A percentile compares a stretch with the other conserved stretches of the same genome.
Evolutionary conservation across 495 filamentous ascomycete species (phyloP).

Genomic region (Penicillium canescens): DNA sequence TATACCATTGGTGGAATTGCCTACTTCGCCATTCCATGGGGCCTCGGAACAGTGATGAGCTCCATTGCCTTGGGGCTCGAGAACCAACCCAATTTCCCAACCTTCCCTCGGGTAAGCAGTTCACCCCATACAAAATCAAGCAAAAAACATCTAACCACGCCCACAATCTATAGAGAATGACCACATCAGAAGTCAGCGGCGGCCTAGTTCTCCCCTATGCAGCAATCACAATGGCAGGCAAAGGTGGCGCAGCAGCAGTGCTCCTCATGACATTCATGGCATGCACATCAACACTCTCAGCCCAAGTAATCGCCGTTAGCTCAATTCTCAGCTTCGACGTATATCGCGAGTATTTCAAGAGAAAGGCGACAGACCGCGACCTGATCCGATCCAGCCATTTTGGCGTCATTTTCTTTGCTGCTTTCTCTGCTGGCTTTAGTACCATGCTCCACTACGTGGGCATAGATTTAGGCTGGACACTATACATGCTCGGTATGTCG

Average conservation of each 20-base stretch:
- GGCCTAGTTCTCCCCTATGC: constrained; percentile 46
- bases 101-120: constrained; percentile 38
- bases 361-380: constrained; percentile 35
- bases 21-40: constrained; percentile 48
- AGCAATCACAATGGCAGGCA: constrained; percentile 42
- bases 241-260: constrained; percentile 41
- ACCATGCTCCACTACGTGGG: constrained; percentile 42
- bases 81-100: constrained; percentile 42
- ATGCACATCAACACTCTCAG: constrained; percentile 42
- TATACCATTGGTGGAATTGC: constrained; percentile 47
- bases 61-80: constrained; percentile 41
- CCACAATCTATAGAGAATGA: constrained; percentile 30
- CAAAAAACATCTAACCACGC: neutral
- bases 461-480: constrained; percentile 33
- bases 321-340: constrained; percentile 45
- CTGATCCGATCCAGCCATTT: constrained; percentile 41
- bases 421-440: constrained; percentile 38
- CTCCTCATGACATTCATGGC: constrained; percentile 49
- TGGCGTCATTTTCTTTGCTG: constrained; percentile 46
- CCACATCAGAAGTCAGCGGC: constrained; percentile 33
- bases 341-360: constrained; percentile 48
- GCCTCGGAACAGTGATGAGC: constrained; percentile 42
- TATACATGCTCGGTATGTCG: constrained; percentile 40
- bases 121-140: neutral
- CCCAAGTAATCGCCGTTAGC: constrained; percentile 45